phyloP scores from a whole-genome alignment of 257 asterid genomes.

The Solanum ossicruentum region DNA sequence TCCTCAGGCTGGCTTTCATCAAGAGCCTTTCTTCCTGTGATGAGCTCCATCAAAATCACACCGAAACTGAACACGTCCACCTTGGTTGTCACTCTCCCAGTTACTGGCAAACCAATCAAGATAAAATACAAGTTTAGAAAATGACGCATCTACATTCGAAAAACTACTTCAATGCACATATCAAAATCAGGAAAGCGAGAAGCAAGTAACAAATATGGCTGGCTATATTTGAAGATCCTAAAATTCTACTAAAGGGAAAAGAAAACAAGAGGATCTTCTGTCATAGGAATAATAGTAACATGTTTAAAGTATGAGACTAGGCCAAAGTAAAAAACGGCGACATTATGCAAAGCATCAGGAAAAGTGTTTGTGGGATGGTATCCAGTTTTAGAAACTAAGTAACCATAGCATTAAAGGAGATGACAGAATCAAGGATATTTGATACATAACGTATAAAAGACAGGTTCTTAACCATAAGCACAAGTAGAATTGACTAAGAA shows the following conservation, averaged over 20 bases:
- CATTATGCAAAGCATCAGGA: neutral
- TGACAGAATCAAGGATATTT: neutral
- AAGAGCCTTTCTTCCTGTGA: constrained; percentile 83
- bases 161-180: neutral
- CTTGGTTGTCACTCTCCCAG: constrained; percentile 89
- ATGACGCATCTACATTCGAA: neutral
- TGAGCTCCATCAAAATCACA: constrained; percentile 86
- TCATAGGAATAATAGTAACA: neutral
- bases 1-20: constrained; percentile 94
- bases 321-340: neutral
- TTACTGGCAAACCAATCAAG: constrained; percentile 34
- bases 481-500: neutral
- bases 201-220: neutral
- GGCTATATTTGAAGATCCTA: neutral
- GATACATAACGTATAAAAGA: neutral
- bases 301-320: neutral
- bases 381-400: neutral
- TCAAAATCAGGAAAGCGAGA: neutral
- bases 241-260: neutral
- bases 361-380: neutral
- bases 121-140: neutral
- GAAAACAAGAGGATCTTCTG: neutral
- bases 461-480: neutral
- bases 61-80: constrained; percentile 95
- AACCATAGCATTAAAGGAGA: neutral